Evolutionary conservation across 179 eudicot species (phyloP), one percentile per base, ranked within the genome.

Genomic region (Dionaea muscipula): DNA sequence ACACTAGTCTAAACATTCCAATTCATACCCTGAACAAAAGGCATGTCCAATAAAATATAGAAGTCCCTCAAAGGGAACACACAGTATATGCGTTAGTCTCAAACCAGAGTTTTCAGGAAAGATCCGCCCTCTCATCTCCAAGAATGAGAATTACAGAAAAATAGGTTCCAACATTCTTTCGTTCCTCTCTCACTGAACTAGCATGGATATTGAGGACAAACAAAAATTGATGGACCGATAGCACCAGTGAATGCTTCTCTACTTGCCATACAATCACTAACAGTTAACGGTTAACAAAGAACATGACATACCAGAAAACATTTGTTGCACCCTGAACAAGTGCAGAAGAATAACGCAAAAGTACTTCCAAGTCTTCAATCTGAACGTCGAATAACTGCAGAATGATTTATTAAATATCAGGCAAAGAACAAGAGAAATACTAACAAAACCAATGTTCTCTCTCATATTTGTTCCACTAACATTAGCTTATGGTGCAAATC

Each of bases 291-390:
- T 39, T 12, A 16, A 39, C 3, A 13, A 13, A 43, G 47, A 55
- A 48, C 20, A 27, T 49, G 55, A 45, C 77, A 35, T 84, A 86
- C 97, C 97, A 90, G 80, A 90, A 86, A 67, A 90, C 80, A 75
- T 84, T 86, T 70, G 87, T 78, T 57, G 94, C 84, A 59, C 97
- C 97, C 72, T 84, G 91, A 68, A 90, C 94, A 64, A 90, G 91
- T 61, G 97, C 97, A 47, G 87, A 90, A 17, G 95, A 84, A 65
- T 86, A 90, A 45, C 97, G 97, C 31, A 86, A 86, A 50, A 90
- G 84, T 68, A 80, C 83, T 38, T 86, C 95, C 21, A 82, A 56
- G 75, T 76, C 82, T 60, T 86, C 90, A 72, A 90, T 72, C 61
- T 81, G 75, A 67, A 78, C 82, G 68, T 82, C 95, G 72, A 90